phyloP scores from a whole-genome alignment of 148 eudicot genomes.

The Diospyros lotus region DNA sequence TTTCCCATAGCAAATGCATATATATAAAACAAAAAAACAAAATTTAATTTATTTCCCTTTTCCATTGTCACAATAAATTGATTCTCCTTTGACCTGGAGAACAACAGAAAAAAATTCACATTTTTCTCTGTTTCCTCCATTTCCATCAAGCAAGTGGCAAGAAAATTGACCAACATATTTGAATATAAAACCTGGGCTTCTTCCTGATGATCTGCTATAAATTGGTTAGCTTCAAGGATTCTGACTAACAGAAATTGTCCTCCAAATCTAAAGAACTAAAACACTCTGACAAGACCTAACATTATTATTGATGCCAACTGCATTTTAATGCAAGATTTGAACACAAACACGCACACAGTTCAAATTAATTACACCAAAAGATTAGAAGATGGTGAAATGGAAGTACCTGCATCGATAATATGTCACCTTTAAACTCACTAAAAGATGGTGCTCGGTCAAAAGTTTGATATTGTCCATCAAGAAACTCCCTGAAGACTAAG shows the following conservation, averaged over 20 bases:
- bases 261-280: background rate
- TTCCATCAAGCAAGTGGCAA: no score
- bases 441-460: slow-evolving; percentile 32
- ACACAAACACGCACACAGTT: background rate
- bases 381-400: background rate
- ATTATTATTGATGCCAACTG: background rate
- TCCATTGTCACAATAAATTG: no score
- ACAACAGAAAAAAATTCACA: no score
- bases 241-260: background rate
- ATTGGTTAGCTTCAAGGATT: no score
- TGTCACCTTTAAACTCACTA: slow-evolving; percentile 18
- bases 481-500: slow-evolving; percentile 39
- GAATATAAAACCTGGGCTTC: no score
- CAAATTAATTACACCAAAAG: background rate
- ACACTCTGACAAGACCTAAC: background rate
- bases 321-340: background rate
- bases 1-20: background rate
- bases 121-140: no score
- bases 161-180: no score
- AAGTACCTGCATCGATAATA: slow-evolving; percentile 45
- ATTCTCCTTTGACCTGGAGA: no score
- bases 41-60: no score
- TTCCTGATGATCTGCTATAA: no score
- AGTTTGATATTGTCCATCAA: slow-evolving; percentile 32
- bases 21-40: no score